Percentiles rank a stretch among this genome's conserved stretches.
These are phyloP conservation scores for Agapanthus africanus DNA, from an alignment of 106 monocot genomes.

Conservation along the genomic window DNA sequence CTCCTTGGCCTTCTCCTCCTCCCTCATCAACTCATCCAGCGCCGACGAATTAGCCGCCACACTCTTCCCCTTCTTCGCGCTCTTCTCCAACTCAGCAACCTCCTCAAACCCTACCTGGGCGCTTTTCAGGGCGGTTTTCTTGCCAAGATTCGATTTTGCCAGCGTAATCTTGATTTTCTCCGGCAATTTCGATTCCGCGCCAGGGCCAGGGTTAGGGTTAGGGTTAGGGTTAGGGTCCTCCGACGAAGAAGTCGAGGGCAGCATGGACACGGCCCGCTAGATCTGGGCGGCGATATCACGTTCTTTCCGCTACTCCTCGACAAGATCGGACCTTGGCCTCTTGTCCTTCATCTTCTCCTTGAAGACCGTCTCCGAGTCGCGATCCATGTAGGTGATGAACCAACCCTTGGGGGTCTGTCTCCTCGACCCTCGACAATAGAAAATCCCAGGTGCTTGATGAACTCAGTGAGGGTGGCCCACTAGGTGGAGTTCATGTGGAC, in stretches of 20 bases:
- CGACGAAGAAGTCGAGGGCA: constrained; percentile 5
- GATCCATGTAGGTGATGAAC: constrained; percentile 95
- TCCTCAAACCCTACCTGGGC: constrained; percentile 43
- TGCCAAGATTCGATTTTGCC: constrained; percentile 12
- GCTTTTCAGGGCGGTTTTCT: neutral
- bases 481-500: constrained; percentile 94
- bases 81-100: constrained; percentile 11
- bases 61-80: constrained; percentile 27
- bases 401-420: constrained; percentile 96
- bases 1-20: constrained; percentile 96
- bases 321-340: constrained; percentile 61
- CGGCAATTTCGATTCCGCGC: neutral
- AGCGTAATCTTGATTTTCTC: constrained; percentile 41
- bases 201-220: neutral
- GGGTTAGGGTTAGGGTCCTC: neutral
- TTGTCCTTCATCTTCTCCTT: constrained; percentile 76
- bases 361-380: constrained; percentile 76
- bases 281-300: constrained; percentile 65
- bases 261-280: constrained; percentile 35
- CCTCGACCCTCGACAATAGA: constrained; percentile 97
- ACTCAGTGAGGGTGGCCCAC: constrained; percentile 95
- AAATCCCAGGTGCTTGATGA: constrained; percentile 83
- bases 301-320: constrained; percentile 84
- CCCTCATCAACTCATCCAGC: constrained; percentile 77
- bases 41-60: constrained; percentile 16